Percentiles rank a stretch among this genome's conserved stretches.
Evolutionary conservation across 768 basidiomycete species (phyloP).

Genomic region (Macrocybe gigantea): DNA sequence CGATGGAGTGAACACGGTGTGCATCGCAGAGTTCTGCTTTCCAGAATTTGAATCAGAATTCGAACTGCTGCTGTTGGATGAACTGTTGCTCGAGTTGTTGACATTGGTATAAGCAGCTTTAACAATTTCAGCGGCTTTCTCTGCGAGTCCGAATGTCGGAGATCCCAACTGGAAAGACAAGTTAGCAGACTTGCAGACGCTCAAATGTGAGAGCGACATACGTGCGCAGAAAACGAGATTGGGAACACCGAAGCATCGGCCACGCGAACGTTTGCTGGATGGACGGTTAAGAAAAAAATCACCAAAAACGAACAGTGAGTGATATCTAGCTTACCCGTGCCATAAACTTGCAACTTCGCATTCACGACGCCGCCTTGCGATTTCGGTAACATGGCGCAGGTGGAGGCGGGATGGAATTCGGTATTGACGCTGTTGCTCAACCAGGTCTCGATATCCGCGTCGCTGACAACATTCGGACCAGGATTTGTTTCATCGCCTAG

Average conservation of each 20-base stretch:
- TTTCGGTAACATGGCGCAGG: slow-evolving; percentile 23
- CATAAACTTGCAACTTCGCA: slow-evolving; percentile 26
- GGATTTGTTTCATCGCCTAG: background rate
- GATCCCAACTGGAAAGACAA: slow-evolving; percentile 27
- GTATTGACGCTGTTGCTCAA: background rate
- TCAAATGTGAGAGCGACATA: background rate
- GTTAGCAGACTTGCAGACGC: slow-evolving; percentile 17
- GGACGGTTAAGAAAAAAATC: background rate
- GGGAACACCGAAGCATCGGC: slow-evolving; percentile 56
- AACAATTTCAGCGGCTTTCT: slow-evolving; percentile 8
- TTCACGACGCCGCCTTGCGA: slow-evolving; percentile 27
- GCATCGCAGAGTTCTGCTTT: too few relatives aligned
- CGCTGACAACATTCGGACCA: background rate
- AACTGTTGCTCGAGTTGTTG: background rate
- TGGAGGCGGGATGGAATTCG: slow-evolving; percentile 9
- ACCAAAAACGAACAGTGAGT: background rate
- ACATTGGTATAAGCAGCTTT: background rate
- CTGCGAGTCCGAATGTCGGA: slow-evolving; percentile 14
- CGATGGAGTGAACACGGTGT: too few relatives aligned
- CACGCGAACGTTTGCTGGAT: slow-evolving; percentile 46
- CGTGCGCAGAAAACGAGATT: slow-evolving; percentile 14
- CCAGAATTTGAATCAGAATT: background rate
- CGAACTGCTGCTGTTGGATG: background rate
- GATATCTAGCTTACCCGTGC: slow-evolving; percentile 10
- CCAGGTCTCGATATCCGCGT: slow-evolving; percentile 9